Evolutionary conservation across 305 asterid species (phyloP).

Genomic region (Coffea humblotiana): DNA sequence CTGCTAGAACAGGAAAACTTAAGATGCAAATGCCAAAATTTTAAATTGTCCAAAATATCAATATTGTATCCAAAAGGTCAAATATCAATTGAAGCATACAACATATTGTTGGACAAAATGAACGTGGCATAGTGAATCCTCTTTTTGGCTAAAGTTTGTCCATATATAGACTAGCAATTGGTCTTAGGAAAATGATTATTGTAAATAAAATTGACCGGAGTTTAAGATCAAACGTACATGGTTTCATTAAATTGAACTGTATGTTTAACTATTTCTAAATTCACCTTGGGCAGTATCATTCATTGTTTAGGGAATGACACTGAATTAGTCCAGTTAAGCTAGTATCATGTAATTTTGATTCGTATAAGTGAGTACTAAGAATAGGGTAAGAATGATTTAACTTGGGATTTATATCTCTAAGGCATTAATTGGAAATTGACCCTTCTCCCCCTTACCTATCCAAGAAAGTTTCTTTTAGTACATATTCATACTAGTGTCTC

Average conservation of each 20-base stretch:
- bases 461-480: no score
- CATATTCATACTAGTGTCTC: no score
- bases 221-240: background rate
- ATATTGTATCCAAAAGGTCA: no score
- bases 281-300: background rate
- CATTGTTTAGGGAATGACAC: no score
- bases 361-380: background rate
- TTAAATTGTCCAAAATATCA: no score
- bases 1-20: no score
- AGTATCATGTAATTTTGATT: background rate
- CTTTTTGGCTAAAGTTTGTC: background rate
- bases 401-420: no score
- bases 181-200: background rate
- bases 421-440: background rate
- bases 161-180: background rate
- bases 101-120: background rate
- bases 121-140: background rate
- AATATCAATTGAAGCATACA: no score
- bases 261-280: background rate
- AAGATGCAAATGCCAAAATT: no score
- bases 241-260: background rate
- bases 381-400: no score
- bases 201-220: slow-evolving; percentile 2
- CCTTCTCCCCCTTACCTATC: no score
- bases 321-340: background rate